Evolutionary conservation across 805 yeast genomes (phyloP).

Genomic region (Wickerhamiella occidentalis): DNA sequence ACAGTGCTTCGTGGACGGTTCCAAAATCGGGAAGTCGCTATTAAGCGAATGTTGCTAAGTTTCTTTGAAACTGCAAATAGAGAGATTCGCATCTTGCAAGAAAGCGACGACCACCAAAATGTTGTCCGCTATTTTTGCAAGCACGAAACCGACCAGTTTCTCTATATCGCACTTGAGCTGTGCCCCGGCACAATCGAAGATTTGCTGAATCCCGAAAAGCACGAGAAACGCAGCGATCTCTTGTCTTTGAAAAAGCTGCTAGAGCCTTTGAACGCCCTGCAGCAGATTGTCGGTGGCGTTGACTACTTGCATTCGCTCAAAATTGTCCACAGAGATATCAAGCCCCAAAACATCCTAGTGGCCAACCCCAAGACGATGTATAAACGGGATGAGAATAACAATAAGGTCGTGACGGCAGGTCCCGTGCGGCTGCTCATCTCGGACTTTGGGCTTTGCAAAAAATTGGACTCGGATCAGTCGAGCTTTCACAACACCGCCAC

Average conservation of each 20-base stretch:
- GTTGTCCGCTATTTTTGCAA: conserved; percentile 88
- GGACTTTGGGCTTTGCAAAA: conserved; percentile 92
- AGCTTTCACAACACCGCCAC: conserved; percentile 87
- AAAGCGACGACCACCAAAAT: conserved; percentile 93
- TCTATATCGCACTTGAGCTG: conserved; percentile 85
- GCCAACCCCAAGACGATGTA: conserved; percentile 41
- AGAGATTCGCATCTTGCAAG: conserved; percentile 76
- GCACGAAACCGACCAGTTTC: conserved; percentile 75
- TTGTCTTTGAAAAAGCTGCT: conserved; percentile 25
- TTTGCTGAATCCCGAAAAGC: conserved; percentile 33
- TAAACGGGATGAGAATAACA: conserved; percentile 16
- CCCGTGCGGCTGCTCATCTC: conserved; percentile 68
- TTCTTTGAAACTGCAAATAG: conserved; percentile 90
- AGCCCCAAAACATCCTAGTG: conserved; percentile 86
- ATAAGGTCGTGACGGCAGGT: conserved; percentile 21
- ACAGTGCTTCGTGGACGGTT: conserved; percentile 83
- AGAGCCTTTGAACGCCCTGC: conserved; percentile 34
- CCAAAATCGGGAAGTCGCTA: conserved; percentile 90
- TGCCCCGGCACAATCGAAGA: conserved; percentile 86
- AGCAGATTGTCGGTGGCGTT: conserved; percentile 73
- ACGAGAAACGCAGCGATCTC: not conserved
- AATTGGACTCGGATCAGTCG: conserved; percentile 81
- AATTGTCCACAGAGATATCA: conserved; percentile 87
- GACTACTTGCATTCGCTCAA: conserved; percentile 78
- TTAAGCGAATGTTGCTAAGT: conserved; percentile 83